phyloP scores from a whole-genome alignment of 148 eudicot genomes.

The Talinum fruticosum region DNA sequence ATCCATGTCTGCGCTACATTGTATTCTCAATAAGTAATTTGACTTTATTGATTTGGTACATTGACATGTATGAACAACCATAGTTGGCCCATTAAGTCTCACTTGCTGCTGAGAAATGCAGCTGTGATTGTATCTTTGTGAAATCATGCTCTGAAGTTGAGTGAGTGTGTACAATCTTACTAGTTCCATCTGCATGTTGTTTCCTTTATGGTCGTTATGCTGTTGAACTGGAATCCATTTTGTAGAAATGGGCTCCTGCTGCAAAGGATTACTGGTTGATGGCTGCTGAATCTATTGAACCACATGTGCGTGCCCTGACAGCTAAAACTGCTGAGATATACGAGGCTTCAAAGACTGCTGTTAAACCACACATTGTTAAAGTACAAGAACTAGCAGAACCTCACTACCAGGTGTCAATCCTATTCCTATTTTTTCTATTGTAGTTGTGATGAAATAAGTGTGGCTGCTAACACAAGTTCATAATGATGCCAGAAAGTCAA shows the following conservation, averaged over 20 bases:
- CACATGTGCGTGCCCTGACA: constrained; percentile 50
- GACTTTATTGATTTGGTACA: background rate
- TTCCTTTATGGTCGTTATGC: background rate
- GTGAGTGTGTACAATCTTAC: constrained; percentile 3
- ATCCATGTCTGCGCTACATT: background rate
- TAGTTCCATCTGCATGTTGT: background rate
- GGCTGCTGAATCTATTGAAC: constrained; percentile 50
- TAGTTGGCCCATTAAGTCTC: background rate
- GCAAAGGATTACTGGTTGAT: constrained; percentile 67
- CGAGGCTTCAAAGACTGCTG: constrained; percentile 54
- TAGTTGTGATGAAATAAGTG: background rate
- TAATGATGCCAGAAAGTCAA: constrained; percentile 53
- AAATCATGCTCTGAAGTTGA: background rate
- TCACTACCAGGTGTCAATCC: constrained; percentile 62
- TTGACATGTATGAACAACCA: background rate
- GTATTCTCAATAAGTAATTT: background rate
- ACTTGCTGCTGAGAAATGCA: background rate
- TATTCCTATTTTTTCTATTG: background rate
- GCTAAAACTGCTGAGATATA: constrained; percentile 53
- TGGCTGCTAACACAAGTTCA: constrained; percentile 16
- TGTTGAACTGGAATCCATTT: constrained; percentile 16
- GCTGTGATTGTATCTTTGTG: background rate
- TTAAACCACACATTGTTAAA: constrained; percentile 67
- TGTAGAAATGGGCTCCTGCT: constrained; percentile 69
- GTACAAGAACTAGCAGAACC: constrained; percentile 65